Evolutionary conservation across 306 rosid species (phyloP).

Genomic region (Vigna hirtella): DNA sequence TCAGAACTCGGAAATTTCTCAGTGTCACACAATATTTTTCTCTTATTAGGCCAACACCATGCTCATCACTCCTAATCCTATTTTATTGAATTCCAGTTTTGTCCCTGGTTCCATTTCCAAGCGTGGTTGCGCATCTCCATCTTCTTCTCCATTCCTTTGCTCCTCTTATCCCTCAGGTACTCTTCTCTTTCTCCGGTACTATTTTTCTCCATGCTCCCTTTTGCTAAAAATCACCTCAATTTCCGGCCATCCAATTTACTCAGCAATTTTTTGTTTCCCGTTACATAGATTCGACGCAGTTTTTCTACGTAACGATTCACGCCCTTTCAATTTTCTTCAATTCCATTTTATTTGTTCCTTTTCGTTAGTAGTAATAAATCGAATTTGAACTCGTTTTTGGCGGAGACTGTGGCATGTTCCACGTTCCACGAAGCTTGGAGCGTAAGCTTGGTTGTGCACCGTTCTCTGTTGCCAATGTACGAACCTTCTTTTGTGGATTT

Average conservation of each 20-base stretch:
- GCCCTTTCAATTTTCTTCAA: conserved; percentile 7
- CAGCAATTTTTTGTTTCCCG: not conserved
- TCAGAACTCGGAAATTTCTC: too few species aligned
- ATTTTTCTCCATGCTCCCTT: not conserved
- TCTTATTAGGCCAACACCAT: conserved; percentile 31
- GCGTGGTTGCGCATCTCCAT: conserved; percentile 27
- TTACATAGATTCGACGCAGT: not conserved
- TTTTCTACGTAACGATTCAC: not conserved
- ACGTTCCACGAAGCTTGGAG: conserved; percentile 18
- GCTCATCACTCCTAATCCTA: conserved; percentile 8
- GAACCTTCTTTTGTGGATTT: not conserved
- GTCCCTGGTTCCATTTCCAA: conserved; percentile 43
- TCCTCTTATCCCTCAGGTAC: conserved; percentile 55
- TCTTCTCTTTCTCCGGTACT: not conserved
- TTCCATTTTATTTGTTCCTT: not conserved
- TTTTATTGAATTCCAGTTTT: conserved; percentile 41
- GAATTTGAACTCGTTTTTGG: not conserved
- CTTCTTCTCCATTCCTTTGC: conserved; percentile 37
- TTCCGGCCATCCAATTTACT: not conserved
- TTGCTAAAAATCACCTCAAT: not conserved
- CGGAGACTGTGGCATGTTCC: not conserved
- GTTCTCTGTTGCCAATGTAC: conserved; percentile 5
- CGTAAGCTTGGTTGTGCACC: not conserved
- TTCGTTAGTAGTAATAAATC: not conserved
- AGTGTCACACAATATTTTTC: not conserved